phyloP scores from a whole-genome alignment of 768 basidiomycete species.

The Mycena latifolia region DNA sequence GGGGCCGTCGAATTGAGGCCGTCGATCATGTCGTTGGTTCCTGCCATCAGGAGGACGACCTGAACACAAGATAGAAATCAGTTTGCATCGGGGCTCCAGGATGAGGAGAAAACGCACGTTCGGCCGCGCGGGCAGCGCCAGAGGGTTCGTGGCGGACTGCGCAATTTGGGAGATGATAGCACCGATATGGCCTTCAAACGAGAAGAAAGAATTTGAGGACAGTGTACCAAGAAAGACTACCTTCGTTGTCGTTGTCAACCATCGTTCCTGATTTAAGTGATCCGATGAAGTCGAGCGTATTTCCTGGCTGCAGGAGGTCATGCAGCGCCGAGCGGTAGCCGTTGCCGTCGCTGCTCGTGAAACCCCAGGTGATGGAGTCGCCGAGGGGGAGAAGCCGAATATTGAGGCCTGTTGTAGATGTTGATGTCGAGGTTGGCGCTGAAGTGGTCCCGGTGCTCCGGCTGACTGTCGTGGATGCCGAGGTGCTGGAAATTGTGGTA shows the following conservation, averaged over 20 bases:
- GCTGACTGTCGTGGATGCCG: no score
- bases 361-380: conserved; percentile 26
- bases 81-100: no score
- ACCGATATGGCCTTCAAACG: conserved; percentile 30
- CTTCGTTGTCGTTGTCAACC: conserved; percentile 35
- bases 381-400: conserved; percentile 32
- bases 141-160: conserved; percentile 8
- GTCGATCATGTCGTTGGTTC: conserved; percentile 30
- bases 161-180: conserved; percentile 32
- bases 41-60: conserved; percentile 37
- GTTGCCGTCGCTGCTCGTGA: conserved; percentile 34
- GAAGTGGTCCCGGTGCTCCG: not conserved
- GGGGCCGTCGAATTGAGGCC: conserved; percentile 1
- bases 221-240: no score
- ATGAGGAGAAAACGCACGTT: conserved; percentile 12
- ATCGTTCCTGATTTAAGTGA: conserved; percentile 32
- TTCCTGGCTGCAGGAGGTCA: conserved; percentile 25
- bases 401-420: conserved; percentile 14
- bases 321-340: conserved; percentile 31
- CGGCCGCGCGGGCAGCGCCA: conserved; percentile 20
- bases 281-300: conserved; percentile 36
- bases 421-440: not conserved
- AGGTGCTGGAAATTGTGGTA: not conserved
- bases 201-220: no score
- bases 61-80: not conserved